Evolutionary conservation across 768 basidiomycete genomes (phyloP), one percentile per base, ranked within the genome.

Genomic region (Boletus bicolor): DNA sequence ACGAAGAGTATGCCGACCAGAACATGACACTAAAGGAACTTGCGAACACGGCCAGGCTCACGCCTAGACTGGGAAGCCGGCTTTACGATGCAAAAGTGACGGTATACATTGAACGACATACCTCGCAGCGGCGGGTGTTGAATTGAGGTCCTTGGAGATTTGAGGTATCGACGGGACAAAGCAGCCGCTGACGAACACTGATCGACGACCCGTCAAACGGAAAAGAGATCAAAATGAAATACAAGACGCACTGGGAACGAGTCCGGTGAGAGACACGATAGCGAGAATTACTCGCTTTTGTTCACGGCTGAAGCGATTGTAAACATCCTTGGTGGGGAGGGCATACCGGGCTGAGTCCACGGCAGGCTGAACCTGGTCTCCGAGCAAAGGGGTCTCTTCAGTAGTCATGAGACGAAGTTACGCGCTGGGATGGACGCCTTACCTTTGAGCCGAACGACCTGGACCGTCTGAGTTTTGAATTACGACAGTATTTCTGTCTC

Each of bases 81-180:
- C 2, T 44, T 47, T 12, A 44, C 1, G 7, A 26, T 26, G 14
- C 6, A 12, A 26, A n/a, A 48, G 7, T 5, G 35, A 21, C 14
- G 12, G 6, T 5, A 17, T 7, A 12, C 2, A 24, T 15, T n/a
- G 19, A 17, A 43, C 9, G 36, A 53, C 60, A 38, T 51, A 82
- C 83, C 83, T 87, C 49, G 91, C 77, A 17, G 85, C 68, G 15
- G 79, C 61, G 0, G 78, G 78, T 0, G 87, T 80, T 0, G 86
- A 76, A 26, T 79, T 46, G 10, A 93, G 68, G 55, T 93, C 89
- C 28, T 68, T 70, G 8, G 89, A 82, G 44, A 93, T 83, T 48
- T 86, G 79, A 0, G 89, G 87, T 53, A 92, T 86, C 0, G 84
- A 83, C 0, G 89, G 89, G 3, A 89, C 77, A 66, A 92, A 90